A percentile compares a stretch with the other conserved stretches of the same genome.
Evolutionary conservation across 75 land plant genomes (phyloP).

Genomic region (Gnetum montanum): DNA sequence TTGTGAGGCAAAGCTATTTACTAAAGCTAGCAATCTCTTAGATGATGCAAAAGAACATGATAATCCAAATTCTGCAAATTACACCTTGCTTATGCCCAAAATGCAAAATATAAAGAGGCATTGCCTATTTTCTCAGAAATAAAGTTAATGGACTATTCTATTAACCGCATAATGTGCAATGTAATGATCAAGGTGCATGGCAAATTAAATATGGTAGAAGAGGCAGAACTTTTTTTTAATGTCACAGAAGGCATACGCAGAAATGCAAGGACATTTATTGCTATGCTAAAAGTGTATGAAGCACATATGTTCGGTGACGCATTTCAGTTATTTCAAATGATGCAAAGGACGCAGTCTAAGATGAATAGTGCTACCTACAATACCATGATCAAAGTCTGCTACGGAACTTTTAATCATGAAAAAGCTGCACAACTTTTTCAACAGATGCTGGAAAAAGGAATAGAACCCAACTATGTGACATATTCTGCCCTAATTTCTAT

Average conservation of each 20-base stretch:
- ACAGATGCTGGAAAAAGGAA: slow-evolving; percentile 68
- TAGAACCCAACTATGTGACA: slow-evolving; percentile 75
- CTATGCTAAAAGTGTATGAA: slow-evolving; percentile 81
- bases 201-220: slow-evolving; percentile 72
- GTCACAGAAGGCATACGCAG: slow-evolving; percentile 57
- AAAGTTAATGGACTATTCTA: slow-evolving; percentile 39
- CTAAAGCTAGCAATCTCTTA: slow-evolving; percentile 52
- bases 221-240: slow-evolving; percentile 85
- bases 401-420: slow-evolving; percentile 63
- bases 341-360: slow-evolving; percentile 57
- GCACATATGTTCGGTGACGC: slow-evolving; percentile 77
- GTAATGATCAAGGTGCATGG: slow-evolving; percentile 95
- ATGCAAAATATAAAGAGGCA: slow-evolving; percentile 57
- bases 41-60: slow-evolving; percentile 42
- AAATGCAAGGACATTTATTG: slow-evolving; percentile 82
- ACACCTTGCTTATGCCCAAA: slow-evolving; percentile 55
- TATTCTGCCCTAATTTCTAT: slow-evolving; percentile 81
- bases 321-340: slow-evolving; percentile 61
- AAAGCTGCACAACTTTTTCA: slow-evolving; percentile 64
- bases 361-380: slow-evolving; percentile 93
- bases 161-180: slow-evolving; percentile 75
- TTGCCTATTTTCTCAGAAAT: slow-evolving; percentile 65
- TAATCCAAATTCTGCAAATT: slow-evolving; percentile 77
- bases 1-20: slow-evolving; percentile 69
- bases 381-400: slow-evolving; percentile 76